These are phyloP conservation scores for Aureobasidium sp. DNA, from an alignment of 2,329 filamentous ascomycete species.

Conservation along the genomic window DNA sequence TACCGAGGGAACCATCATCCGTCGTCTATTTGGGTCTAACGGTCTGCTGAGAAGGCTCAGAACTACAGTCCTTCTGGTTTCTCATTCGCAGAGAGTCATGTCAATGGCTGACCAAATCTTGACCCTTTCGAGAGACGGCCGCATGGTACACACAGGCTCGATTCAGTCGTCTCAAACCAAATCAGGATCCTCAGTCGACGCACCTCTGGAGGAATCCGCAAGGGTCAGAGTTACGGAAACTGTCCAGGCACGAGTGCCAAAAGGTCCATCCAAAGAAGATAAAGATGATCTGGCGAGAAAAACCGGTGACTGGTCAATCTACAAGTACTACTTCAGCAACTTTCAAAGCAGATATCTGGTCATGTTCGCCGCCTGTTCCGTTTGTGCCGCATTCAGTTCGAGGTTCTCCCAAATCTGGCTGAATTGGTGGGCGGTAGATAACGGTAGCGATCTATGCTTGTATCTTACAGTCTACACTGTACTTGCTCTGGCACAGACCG, in stretches of 20 bases:
- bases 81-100: background rate
- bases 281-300: background rate
- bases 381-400: background rate
- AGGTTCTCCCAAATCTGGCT: background rate
- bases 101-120: background rate
- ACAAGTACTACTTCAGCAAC: constrained; percentile 2
- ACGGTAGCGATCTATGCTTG: constrained; percentile 29
- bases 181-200: background rate
- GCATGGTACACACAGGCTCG: background rate
- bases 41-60: background rate
- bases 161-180: background rate
- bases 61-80: background rate
- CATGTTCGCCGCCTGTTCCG: background rate
- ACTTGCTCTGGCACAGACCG: background rate
- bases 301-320: background rate
- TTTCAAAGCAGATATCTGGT: background rate
- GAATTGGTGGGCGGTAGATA: constrained; percentile 23
- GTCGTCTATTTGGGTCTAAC: background rate
- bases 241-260: background rate
- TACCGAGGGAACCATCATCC: background rate
- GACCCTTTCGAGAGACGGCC: background rate
- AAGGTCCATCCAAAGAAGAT: background rate
- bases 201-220: background rate
- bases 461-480: background rate
- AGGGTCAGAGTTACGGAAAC: background rate